Evolutionary conservation across 2,329 filamentous ascomycete species (phyloP).

Genomic region (Chrysoporthe austroafricana): DNA sequence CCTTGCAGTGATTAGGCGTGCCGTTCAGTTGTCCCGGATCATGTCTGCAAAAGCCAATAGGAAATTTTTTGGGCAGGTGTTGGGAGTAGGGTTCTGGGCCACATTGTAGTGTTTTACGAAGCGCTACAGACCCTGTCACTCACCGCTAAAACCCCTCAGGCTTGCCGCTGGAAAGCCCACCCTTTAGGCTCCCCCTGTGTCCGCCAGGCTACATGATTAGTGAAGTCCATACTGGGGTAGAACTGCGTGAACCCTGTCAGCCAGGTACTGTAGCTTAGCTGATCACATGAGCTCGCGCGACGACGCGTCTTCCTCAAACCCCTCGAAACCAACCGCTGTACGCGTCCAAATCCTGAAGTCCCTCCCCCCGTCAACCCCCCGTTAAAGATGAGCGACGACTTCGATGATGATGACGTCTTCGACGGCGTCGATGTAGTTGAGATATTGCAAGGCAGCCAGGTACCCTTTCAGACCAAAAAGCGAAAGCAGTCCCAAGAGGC

Average conservation of each 20-base stretch:
- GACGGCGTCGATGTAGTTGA: slow-evolving; percentile 32
- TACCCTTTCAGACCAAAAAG: slow-evolving; percentile 10
- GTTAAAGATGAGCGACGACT: slow-evolving; percentile 29
- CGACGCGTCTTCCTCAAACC: background rate
- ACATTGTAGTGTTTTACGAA: background rate
- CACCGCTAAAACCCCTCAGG: background rate
- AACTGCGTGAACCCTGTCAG: too few relatives aligned
- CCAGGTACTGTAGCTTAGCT: too few relatives aligned
- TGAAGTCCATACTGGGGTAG: too few relatives aligned
- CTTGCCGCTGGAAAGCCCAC: background rate
- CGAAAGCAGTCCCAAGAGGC: background rate
- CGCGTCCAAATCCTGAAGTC: background rate
- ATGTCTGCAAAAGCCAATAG: background rate
- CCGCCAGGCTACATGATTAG: background rate
- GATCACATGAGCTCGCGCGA: slow-evolving; percentile 3
- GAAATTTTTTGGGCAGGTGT: background rate
- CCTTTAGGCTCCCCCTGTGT: background rate
- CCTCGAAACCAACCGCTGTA: background rate
- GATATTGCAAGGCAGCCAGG: slow-evolving; percentile 22
- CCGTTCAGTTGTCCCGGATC: background rate
- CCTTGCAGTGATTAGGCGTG: background rate
- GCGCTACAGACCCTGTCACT: background rate
- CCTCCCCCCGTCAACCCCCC: background rate
- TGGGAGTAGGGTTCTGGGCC: background rate
- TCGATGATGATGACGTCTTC: slow-evolving; percentile 41